Evolutionary conservation across 2,329 filamentous ascomycete species (phyloP), one percentile per base, ranked within the genome.

Genomic region (Sporothrix variecibatus): DNA sequence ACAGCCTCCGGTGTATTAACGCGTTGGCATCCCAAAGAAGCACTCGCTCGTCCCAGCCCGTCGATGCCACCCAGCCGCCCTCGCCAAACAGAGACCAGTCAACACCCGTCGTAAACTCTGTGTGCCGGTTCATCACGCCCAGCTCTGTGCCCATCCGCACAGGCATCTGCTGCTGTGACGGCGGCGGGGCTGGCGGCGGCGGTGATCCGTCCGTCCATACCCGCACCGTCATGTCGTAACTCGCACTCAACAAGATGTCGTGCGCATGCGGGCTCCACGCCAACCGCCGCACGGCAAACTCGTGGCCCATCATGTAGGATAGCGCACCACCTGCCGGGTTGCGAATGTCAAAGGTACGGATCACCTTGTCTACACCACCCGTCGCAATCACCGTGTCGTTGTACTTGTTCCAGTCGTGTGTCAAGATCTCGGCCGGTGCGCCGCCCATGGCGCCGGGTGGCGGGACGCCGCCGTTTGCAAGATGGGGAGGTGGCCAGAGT

Each of bases 321-420:
- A 94, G 81, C 0, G 95, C 94, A 0, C 94, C 94, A 5, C 87
- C 89, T 5, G 87, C 84, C 0, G 94, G 92, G 78, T 90, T 92
- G 60, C 96, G 88, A 64, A 98, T 91, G 82, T 99, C 96, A 79
- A 98, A 98, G 0, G 93, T 96, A 67, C 96, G 91, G 75, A 99
- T 91, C 23, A 92, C 85, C 72, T 93, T 89, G 82, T 99, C 96
- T 3, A 98, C 96, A 72, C 96, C 95, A 0, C 90, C 96, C 0
- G 94, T 94, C 0, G 96, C 96, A 72, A 99, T 85, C 34, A 98
- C 86, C 0, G 91, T 92, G 77, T 94, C 90, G 53, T 93, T 89
- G 84, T 99, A 99, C 83, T 99, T 99, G 85, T 99, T 99, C 96
- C 96, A 99, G 82, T 99, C 96, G 83, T 98, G 96, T 0, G 95